These are phyloP conservation scores for Sclerotinia nivalis DNA, from an alignment of 2,329 filamentous ascomycete species.

Conservation along the genomic window DNA sequence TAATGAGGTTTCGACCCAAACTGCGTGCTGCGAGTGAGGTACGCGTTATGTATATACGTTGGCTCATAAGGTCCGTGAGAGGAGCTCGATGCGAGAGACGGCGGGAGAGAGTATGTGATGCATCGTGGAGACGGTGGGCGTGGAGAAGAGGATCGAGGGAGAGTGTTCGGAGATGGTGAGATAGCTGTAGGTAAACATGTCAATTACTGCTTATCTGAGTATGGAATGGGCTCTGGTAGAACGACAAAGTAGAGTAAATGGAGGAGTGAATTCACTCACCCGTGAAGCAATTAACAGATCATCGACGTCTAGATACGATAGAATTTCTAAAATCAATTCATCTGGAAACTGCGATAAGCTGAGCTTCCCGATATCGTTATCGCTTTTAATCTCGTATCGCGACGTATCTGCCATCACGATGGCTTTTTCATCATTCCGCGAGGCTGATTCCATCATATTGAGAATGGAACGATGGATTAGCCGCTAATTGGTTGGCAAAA, in stretches of 20 bases:
- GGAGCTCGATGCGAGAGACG: slow-evolving; percentile 60
- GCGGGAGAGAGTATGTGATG: slow-evolving; percentile 54
- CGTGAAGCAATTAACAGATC: slow-evolving; percentile 39
- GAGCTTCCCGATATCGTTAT: slow-evolving; percentile 4
- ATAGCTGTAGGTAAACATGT: slow-evolving; percentile 34
- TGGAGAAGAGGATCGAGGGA: slow-evolving; percentile 67
- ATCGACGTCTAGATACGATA: slow-evolving; percentile 48
- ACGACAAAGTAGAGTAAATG: no score
- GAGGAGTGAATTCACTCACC: not conserved
- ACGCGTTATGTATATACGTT: slow-evolving; percentile 66
- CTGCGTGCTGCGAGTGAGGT: slow-evolving; percentile 65
- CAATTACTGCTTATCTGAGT: not conserved
- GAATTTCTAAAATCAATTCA: slow-evolving; percentile 48
- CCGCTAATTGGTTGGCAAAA: not conserved
- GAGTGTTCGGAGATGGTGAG: slow-evolving; percentile 60
- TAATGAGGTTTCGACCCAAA: slow-evolving; percentile 63
- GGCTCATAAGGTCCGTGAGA: slow-evolving; percentile 60
- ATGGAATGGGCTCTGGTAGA: not conserved
- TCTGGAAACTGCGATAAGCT: slow-evolving; percentile 21
- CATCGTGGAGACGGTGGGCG: slow-evolving; percentile 58
- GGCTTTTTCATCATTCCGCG: not conserved
- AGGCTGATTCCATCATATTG: not conserved
- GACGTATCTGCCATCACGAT: not conserved
- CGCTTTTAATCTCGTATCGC: not conserved
- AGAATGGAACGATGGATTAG: not conserved